Evolutionary conservation across 2,329 filamentous ascomycete genomes (phyloP).

Genomic region (Colletotrichum tropicicola): DNA sequence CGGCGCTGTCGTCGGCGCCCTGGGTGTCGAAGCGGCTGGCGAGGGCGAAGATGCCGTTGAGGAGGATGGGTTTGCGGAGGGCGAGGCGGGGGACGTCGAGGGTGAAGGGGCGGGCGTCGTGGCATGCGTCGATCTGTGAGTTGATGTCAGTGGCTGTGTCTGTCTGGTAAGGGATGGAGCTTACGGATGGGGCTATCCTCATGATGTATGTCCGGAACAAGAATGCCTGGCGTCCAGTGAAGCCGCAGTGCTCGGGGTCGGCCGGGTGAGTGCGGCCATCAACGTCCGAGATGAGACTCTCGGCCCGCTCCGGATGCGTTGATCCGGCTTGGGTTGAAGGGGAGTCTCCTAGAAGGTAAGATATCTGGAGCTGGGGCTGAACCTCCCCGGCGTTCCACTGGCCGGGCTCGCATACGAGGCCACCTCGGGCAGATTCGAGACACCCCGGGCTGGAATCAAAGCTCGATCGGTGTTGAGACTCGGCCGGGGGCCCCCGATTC

Average conservation of each 20-base stretch:
- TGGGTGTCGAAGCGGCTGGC: conserved; percentile 54
- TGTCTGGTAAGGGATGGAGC: neutral
- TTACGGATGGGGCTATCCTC: conserved; percentile 22
- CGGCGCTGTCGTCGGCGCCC: conserved; percentile 37
- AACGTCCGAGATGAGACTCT: neutral
- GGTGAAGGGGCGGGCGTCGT: conserved; percentile 47
- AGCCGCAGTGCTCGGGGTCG: conserved; percentile 6
- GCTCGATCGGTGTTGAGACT: neutral
- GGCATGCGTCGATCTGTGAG: conserved; percentile 18
- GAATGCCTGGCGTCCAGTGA: conserved; percentile 19
- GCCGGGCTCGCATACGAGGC: neutral
- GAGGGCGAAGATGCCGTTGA: conserved; percentile 56
- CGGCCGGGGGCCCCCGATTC: conserved; percentile 3
- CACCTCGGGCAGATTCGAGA: neutral
- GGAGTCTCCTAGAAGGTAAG: conserved; percentile 15
- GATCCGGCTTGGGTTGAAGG: conserved; percentile 6
- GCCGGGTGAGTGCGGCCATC: neutral
- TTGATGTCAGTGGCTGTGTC: neutral
- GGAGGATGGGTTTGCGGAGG: conserved; percentile 53
- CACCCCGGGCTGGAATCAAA: neutral
- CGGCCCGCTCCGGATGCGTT: neutral
- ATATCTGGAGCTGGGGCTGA: conserved; percentile 18
- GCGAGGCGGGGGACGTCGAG: conserved; percentile 56
- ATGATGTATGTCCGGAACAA: conserved; percentile 21
- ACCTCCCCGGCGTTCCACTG: conserved; percentile 1